A percentile compares a stretch with the other conserved stretches of the same genome.
phyloP scores from a whole-genome alignment of 768 basidiomycete genomes.

The Suillus discolor region DNA sequence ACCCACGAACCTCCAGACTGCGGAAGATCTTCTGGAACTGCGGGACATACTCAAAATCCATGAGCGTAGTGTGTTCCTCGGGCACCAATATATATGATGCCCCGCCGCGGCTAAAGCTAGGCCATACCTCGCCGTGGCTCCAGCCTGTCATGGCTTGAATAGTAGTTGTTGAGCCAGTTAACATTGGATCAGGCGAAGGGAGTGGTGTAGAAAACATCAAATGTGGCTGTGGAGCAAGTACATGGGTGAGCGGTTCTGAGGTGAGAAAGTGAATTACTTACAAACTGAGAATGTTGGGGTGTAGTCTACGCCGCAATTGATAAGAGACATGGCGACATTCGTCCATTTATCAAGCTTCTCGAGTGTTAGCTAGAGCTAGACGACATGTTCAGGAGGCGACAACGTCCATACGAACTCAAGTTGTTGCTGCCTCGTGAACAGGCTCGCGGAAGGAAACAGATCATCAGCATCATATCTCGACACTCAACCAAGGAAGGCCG shows the following conservation, averaged over 20 bases:
- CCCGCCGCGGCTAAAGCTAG: background rate
- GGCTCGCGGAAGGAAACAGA: constrained; percentile 20
- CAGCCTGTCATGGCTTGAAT: constrained; percentile 24
- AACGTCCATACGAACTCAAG: constrained; percentile 28
- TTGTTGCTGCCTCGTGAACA: constrained; percentile 24
- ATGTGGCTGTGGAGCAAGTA: constrained; percentile 15
- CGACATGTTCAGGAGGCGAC: constrained; percentile 29
- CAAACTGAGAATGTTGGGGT: constrained; percentile 28
- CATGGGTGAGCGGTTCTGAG: background rate
- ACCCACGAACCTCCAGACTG: constrained; percentile 24
- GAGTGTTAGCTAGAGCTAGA: constrained; percentile 29
- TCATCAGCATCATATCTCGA: constrained; percentile 25
- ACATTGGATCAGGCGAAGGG: constrained; percentile 28
- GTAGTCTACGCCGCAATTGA: constrained; percentile 32
- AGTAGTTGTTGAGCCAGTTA: constrained; percentile 30
- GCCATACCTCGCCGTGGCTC: background rate
- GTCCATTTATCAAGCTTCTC: constrained; percentile 31
- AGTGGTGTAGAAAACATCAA: constrained; percentile 31
- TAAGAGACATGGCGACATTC: constrained; percentile 28
- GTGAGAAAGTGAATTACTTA: constrained; percentile 15
- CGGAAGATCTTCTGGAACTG: constrained; percentile 33
- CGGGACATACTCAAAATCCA: constrained; percentile 33
- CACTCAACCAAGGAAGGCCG: constrained; percentile 41
- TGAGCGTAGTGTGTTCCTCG: constrained; percentile 32
- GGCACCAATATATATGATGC: constrained; percentile 25